These are phyloP conservation scores for Eucalyptus camaldulensis DNA, from an alignment of 345 rosid genomes.

Conservation along the genomic window DNA sequence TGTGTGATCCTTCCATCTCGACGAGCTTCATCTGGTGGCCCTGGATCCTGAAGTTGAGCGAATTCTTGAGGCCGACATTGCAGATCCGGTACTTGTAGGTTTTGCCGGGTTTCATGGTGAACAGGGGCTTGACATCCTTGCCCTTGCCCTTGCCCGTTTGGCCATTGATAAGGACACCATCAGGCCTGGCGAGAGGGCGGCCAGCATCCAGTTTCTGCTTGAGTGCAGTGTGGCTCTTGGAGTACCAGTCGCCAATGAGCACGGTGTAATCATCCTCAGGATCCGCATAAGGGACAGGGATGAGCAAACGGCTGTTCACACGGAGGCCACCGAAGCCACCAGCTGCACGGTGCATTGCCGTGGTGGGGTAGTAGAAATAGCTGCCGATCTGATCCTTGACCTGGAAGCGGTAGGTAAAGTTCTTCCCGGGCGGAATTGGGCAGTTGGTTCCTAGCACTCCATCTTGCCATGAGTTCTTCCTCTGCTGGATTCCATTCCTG, in stretches of 20 bases:
- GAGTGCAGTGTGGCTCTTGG: background rate
- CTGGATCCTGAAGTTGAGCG: slow-evolving; percentile 16
- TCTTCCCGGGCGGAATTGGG: slow-evolving; percentile 53
- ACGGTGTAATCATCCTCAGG: slow-evolving; percentile 13
- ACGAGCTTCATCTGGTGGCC: slow-evolving; percentile 9
- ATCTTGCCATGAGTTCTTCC: slow-evolving; percentile 81
- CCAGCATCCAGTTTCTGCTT: background rate
- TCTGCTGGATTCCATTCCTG: slow-evolving; percentile 66
- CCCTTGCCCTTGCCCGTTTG: background rate
- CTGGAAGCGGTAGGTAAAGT: slow-evolving; percentile 61
- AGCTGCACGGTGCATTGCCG: slow-evolving; percentile 52
- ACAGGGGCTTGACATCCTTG: background rate
- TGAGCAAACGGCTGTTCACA: slow-evolving; percentile 31
- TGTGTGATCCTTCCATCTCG: slow-evolving; percentile 26
- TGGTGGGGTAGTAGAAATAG: slow-evolving; percentile 58
- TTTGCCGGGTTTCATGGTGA: slow-evolving; percentile 11
- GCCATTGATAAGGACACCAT: slow-evolving; percentile 6
- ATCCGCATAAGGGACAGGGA: slow-evolving; percentile 57
- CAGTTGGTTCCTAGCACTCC: slow-evolving; percentile 74
- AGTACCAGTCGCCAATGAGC: slow-evolving; percentile 72
- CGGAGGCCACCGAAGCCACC: slow-evolving; percentile 66
- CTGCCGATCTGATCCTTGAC: slow-evolving; percentile 76
- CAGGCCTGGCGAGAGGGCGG: background rate
- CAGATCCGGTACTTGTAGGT: slow-evolving; percentile 9
- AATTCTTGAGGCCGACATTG: slow-evolving; percentile 4